Conservation (phyloP, 192 early-diverging fungal species). For the Bifiguratus adelaidae region DNA sequence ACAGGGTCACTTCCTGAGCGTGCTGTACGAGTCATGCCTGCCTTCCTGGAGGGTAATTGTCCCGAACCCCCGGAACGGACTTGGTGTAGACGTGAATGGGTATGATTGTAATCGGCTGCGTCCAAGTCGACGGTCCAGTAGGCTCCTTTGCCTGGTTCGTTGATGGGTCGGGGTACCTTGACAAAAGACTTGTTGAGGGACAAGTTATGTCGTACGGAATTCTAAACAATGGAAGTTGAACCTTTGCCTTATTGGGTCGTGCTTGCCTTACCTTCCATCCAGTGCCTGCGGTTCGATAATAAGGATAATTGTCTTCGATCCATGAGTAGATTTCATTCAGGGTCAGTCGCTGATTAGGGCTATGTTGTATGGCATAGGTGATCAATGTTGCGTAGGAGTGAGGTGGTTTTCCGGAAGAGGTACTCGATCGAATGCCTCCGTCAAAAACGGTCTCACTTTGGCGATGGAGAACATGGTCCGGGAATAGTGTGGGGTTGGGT, state of each 20-base stretch:
- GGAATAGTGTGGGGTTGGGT: too few relatives aligned
- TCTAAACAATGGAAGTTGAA: too few relatives aligned
- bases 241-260: too few relatives aligned
- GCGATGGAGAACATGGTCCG: too few relatives aligned
- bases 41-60: too few relatives aligned
- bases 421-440: too few relatives aligned
- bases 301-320: constrained; percentile 62
- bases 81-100: background rate
- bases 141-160: constrained; percentile 79
- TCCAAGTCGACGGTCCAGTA: constrained; percentile 69
- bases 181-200: constrained; percentile 74
- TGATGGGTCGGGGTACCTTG: constrained; percentile 63
- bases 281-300: constrained; percentile 54
- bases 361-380: constrained; percentile 59
- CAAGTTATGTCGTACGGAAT: constrained; percentile 79
- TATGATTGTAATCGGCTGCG: constrained; percentile 11
- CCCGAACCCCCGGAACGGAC: too few relatives aligned
- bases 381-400: constrained; percentile 74
- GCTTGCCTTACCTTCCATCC: constrained; percentile 48
- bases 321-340: constrained; percentile 74
- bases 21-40: too few relatives aligned
- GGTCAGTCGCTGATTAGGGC: constrained; percentile 53
- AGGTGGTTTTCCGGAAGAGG: constrained; percentile 69
- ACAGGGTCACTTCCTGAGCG: too few relatives aligned
- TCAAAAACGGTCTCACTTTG: too few relatives aligned